Evolutionary conservation across 805 yeast species (phyloP).

Genomic region (Nakazawaea pomicola): DNA sequence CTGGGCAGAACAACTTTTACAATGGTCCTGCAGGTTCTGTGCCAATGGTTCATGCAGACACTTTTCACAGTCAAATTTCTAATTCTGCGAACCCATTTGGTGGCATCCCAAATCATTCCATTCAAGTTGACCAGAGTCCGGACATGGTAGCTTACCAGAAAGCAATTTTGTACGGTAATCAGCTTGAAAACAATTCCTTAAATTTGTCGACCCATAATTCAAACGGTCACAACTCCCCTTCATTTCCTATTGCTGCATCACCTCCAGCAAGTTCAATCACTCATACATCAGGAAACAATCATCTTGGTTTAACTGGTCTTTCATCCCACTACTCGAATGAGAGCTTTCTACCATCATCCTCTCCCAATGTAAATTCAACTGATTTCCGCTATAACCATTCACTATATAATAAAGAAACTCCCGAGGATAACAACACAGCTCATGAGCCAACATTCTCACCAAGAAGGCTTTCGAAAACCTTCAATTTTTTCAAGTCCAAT

Average conservation of each 20-base stretch:
- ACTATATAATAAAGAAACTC: too few relatives aligned
- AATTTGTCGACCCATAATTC: background rate
- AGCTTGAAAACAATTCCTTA: constrained; percentile 3
- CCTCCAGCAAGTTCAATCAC: constrained; percentile 1
- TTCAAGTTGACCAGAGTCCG: background rate
- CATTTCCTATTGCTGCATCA: background rate
- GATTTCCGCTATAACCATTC: too few relatives aligned
- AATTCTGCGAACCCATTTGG: constrained; percentile 4
- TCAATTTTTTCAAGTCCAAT: constrained; percentile 21
- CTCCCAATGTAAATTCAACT: too few relatives aligned
- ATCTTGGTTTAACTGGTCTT: background rate
- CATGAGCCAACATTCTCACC: constrained; percentile 23
- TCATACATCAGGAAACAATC: background rate
- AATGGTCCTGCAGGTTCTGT: background rate
- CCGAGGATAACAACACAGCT: background rate
- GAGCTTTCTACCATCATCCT: background rate
- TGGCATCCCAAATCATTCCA: constrained; percentile 1
- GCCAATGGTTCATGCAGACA: background rate
- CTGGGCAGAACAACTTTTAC: background rate
- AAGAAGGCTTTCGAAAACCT: constrained; percentile 25
- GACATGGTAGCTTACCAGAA: background rate
- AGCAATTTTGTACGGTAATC: background rate
- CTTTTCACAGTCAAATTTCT: constrained; percentile 1
- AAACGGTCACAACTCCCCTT: constrained; percentile 2
- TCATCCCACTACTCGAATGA: constrained; percentile 1